Base-by-base conservation (phyloP, 139 green algal species). In the Auxenochlorella protothecoides region DNA sequence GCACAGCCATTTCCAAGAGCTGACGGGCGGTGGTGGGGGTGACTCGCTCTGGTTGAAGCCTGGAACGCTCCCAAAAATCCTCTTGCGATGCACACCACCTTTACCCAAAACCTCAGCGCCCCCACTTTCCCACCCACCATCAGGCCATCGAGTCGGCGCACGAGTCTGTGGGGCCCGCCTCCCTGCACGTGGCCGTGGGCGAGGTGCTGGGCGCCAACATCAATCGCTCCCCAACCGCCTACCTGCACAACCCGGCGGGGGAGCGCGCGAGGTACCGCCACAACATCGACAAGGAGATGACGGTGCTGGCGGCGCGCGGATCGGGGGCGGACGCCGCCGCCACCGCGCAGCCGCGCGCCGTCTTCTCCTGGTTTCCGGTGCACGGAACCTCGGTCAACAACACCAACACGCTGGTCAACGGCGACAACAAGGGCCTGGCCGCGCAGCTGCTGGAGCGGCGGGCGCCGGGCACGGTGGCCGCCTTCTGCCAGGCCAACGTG, bases 331-430 rank as follows among this genome's bases (percentile, higher is more conserved):
- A 9, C 9, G 57, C 11, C n/a, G 59, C 9, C n/a, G 55, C 44
- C 53, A 3, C 51, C 63, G 11, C 64, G 61, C 73, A 83, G 78
- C 44, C 71, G 79, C 53, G 56, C 4, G 86, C 81, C 6, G 64
- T 72, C 3, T 72, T 93, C 57, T 83, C 69, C 55, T 96, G 90
- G 90, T 96, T 90, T 62, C 76, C 87, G 2, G 90, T 96, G 55
- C 90, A 96, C 80, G 90, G 90, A 81, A 95, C 90, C 44, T 89
- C 81, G 54, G 87, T 96, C 78, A 96, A 95, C 84, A 92, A 92
- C 80, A 93, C 87, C 72, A 96, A 96, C 79, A 74, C 63, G 3
- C 81, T 96, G 7, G 80, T 96, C 54, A 87, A 74, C 10, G 90
- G 86, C 3, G 90, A 96, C 79, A 96, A 96, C 84, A 96, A 96